Base-by-base conservation (phyloP, 257 asterid genomes). In the Solanum appendiculatum region DNA sequence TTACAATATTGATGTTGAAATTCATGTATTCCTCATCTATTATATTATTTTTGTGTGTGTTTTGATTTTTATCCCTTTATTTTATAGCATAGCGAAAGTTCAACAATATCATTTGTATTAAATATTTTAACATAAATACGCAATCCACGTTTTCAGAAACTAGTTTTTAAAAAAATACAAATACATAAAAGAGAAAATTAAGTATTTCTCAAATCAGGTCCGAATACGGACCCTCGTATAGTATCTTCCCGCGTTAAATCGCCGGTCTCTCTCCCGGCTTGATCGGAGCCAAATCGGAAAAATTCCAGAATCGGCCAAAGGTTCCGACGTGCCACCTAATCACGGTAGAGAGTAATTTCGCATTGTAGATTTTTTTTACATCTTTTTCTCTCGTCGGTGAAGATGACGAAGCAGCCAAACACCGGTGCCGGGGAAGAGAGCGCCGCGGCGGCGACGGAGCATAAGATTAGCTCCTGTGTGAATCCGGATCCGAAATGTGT, bases 351-450 rank as follows among this genome's bases (percentile, higher is more conserved):
- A 23, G 69, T 60, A 60, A n/a, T n/a, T 54, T 60, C 3, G 33
- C 69, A n/a, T 23, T 23, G 69, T 9, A 60, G 69, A 10, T 15
- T 5, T 4, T 4, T 58, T n/a, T 1, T 60, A 60, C 69, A 1
- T 64, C 9, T 25, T 64, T 46, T 23, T 27, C 36, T 64, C 36
- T 64, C 36, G 36, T 64, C 10, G 36, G 36, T 21, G 77, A 69
- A 16, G 42, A 70, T 37, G 88, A 93, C 92, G 96, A 94, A 92
- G 89, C 94, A 83, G 91, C 93, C 90, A 51, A 69, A 3, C 90
- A 64, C 58, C 6, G 90, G 80, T 39, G 86, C 64, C 10, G 90
- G 84, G 63, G 91, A 84, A 87, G 92, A 87, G 66, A 80, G 82
- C 84, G 91, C 64, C 7, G 89, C 69, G 25, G 74, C 39, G 40